phyloP scores from a whole-genome alignment of 2,329 filamentous ascomycete species.

The Fusarium compactum region DNA sequence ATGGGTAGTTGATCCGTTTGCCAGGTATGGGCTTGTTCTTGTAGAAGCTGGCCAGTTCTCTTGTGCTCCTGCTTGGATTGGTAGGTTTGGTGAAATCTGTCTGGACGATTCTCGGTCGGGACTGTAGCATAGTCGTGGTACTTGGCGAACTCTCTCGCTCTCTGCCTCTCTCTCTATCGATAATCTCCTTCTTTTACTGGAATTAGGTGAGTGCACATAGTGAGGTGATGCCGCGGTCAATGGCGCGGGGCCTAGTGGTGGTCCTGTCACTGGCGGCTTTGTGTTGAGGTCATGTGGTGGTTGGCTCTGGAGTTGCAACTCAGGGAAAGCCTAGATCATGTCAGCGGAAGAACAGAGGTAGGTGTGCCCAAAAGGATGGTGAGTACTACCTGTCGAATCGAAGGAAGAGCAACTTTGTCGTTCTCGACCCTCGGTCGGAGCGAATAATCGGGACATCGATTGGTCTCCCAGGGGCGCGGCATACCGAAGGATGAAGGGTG shows the following conservation, averaged over 20 bases:
- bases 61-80: constrained; percentile 42
- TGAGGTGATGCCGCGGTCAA: constrained; percentile 56
- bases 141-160: constrained; percentile 55
- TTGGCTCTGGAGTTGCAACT: constrained; percentile 55
- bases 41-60: constrained; percentile 53
- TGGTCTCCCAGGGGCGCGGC: constrained; percentile 56
- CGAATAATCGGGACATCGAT: constrained; percentile 52
- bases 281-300: constrained; percentile 48
- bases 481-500: constrained; percentile 55
- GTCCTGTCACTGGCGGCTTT: constrained; percentile 51
- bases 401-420: constrained; percentile 61
- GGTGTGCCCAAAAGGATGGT: not conserved
- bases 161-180: constrained; percentile 58
- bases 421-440: constrained; percentile 54
- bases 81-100: constrained; percentile 53
- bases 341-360: constrained; percentile 36
- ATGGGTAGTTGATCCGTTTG: constrained; percentile 45
- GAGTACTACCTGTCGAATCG: constrained; percentile 63
- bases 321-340: constrained; percentile 59
- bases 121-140: constrained; percentile 61
- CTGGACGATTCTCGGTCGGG: constrained; percentile 50
- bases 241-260: constrained; percentile 51
- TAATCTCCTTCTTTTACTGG: constrained; percentile 62
- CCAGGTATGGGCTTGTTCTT: constrained; percentile 52
- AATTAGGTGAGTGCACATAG: constrained; percentile 63